Conservation (phyloP, 352 stramenopile genomes). For the Pythium coloratum region DNA sequence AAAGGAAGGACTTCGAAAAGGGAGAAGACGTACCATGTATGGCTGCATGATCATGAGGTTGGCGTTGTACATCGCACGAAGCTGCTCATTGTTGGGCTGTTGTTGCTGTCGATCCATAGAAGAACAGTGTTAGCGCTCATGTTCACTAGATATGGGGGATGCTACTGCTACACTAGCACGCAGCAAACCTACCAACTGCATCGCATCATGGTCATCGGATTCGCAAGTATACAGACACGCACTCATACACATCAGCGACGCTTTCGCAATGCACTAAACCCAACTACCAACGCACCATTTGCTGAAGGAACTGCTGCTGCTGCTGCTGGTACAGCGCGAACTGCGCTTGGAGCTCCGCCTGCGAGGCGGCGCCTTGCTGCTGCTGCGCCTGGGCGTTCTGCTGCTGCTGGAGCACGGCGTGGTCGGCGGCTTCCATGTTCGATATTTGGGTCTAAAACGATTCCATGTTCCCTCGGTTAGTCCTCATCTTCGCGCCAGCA, state of each 20-base stretch:
- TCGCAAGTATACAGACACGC: conserved; percentile 19
- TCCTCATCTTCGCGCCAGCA: not conserved
- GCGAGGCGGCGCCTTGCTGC: conserved; percentile 19
- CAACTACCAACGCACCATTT: conserved; percentile 51
- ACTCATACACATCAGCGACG: conserved; percentile 7
- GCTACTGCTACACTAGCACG: not conserved
- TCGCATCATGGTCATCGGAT: conserved; percentile 21
- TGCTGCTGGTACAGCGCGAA: conserved; percentile 77
- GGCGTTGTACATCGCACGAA: conserved; percentile 79
- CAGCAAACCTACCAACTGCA: conserved; percentile 21
- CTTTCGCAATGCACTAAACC: conserved; percentile 10
- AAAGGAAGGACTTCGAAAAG: not conserved
- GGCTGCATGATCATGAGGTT: conserved; percentile 82
- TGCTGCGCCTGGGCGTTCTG: conserved; percentile 17
- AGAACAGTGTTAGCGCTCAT: not conserved
- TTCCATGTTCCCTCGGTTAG: conserved; percentile 3
- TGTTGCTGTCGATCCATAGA: conserved; percentile 36
- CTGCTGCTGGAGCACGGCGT: conserved; percentile 26
- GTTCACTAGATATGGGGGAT: not conserved
- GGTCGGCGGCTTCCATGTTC: conserved; percentile 32
- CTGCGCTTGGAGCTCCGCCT: conserved; percentile 40
- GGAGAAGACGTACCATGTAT: conserved; percentile 57
- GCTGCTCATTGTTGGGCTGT: conserved; percentile 78
- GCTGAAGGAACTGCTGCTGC: conserved; percentile 76
- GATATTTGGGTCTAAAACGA: conserved; percentile 4